A percentile compares a stretch with the other conserved stretches of the same genome.
Evolutionary conservation across 2,329 filamentous ascomycete genomes (phyloP).

Genomic region (Ascochyta koolunga): DNA sequence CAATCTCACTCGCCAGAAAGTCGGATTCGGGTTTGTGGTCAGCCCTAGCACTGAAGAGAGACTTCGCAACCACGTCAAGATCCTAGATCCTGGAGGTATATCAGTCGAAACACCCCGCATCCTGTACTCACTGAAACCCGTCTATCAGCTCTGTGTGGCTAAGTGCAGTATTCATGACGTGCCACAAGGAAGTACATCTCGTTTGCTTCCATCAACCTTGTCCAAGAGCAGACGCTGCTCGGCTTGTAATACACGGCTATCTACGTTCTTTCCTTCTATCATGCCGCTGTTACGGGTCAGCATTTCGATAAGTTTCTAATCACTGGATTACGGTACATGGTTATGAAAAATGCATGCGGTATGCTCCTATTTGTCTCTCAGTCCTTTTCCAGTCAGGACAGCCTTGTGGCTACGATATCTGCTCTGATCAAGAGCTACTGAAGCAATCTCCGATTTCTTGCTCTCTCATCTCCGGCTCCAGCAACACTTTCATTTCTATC

Average conservation of each 20-base stretch:
- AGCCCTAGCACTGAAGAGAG: too few relatives aligned
- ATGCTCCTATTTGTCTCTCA: too few relatives aligned
- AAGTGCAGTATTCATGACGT: not conserved
- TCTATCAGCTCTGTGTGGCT: not conserved
- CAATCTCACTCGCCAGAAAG: too few relatives aligned
- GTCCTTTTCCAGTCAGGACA: too few relatives aligned
- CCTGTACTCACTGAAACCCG: not conserved
- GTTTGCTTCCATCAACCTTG: not conserved
- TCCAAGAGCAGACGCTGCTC: not conserved
- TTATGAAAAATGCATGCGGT: too few relatives aligned
- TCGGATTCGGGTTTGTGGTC: too few relatives aligned
- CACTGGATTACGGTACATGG: too few relatives aligned
- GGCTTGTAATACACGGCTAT: not conserved
- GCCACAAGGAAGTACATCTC: constrained; percentile 2
- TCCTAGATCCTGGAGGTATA: not conserved
- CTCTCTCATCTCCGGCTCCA: too few relatives aligned
- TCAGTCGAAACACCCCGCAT: not conserved
- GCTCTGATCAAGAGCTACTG: too few relatives aligned
- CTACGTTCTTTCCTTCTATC: not conserved
- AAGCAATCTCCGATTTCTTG: too few relatives aligned
- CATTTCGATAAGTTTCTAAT: not conserved
- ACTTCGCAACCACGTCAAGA: not conserved
- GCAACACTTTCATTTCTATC: too few relatives aligned
- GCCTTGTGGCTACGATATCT: too few relatives aligned
- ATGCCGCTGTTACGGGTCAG: not conserved